Conservation (phyloP, 305 asterid genomes). For the Fraxinus greggii region DNA sequence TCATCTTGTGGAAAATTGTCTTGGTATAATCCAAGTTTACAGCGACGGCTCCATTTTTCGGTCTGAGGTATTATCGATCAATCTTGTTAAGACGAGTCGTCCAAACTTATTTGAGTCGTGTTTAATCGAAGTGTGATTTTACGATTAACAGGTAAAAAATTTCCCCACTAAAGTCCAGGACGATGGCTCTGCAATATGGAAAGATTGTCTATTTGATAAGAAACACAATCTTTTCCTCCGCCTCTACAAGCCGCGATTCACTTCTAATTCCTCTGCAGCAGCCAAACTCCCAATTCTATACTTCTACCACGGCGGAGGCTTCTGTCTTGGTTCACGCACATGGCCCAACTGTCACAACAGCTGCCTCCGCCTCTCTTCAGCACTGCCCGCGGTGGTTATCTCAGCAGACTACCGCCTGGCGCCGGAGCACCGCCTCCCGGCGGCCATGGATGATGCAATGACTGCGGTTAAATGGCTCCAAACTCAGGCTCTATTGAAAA, state of each 20-base stretch:
- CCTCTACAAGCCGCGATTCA: slow-evolving; percentile 46
- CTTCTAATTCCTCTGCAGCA: slow-evolving; percentile 11
- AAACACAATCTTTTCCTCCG: slow-evolving; percentile 55
- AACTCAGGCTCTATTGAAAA: slow-evolving; percentile 37
- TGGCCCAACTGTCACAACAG: slow-evolving; percentile 71
- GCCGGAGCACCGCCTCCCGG: slow-evolving; percentile 84
- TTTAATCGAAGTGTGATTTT: not conserved
- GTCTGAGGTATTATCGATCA: slow-evolving; percentile 5
- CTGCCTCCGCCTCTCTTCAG: slow-evolving; percentile 65
- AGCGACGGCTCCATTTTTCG: slow-evolving; percentile 65
- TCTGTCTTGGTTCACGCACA: slow-evolving; percentile 67
- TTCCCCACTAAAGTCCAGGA: slow-evolving; percentile 40
- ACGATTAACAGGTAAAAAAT: not conserved
- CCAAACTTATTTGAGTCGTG: not conserved
- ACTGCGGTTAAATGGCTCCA: slow-evolving; percentile 62
- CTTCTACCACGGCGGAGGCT: slow-evolving; percentile 82
- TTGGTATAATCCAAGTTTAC: slow-evolving; percentile 48
- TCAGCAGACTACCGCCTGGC: slow-evolving; percentile 82
- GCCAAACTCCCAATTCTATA: slow-evolving; percentile 45
- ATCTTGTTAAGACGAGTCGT: not conserved
- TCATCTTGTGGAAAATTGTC: slow-evolving; percentile 50
- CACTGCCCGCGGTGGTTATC: slow-evolving; percentile 48
- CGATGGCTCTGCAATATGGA: slow-evolving; percentile 61
- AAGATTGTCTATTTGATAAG: slow-evolving; percentile 44
- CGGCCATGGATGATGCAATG: slow-evolving; percentile 59